phyloP scores from a whole-genome alignment of 129 eudicot genomes.

The Helichrysum umbraculigerum region DNA sequence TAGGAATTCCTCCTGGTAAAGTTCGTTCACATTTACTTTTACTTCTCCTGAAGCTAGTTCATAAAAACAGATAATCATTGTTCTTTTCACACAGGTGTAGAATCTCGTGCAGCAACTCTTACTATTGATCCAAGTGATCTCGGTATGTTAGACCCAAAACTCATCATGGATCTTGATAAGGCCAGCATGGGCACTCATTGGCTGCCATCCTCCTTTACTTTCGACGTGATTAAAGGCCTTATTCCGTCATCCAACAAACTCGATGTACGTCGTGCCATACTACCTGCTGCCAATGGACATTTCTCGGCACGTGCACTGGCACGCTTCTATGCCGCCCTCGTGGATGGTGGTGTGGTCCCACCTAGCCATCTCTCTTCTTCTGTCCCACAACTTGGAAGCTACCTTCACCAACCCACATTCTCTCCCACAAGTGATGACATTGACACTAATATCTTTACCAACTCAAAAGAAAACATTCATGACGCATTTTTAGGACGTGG shows the following conservation, averaged over 20 bases:
- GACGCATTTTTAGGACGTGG: conserved; percentile 79
- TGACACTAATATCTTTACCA: conserved; percentile 42
- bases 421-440: conserved; percentile 6
- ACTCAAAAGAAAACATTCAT: conserved; percentile 46
- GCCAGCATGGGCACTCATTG: conserved; percentile 3
- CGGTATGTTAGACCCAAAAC: conserved; percentile 29
- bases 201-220: conserved; percentile 62
- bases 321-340: conserved; percentile 80
- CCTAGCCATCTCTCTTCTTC: conserved; percentile 50
- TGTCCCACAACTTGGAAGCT: conserved; percentile 66
- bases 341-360: conserved; percentile 59
- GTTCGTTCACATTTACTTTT: not conserved
- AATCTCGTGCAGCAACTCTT: conserved; percentile 77
- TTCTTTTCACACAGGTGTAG: conserved; percentile 49
- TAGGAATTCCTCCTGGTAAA: conserved; percentile 83
- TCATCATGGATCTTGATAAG: conserved; percentile 9
- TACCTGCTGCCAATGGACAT: conserved; percentile 77
- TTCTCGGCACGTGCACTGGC: conserved; percentile 94
- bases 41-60: not conserved
- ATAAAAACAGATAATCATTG: not conserved
- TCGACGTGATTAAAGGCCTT: conserved; percentile 36
- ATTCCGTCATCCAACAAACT: conserved; percentile 63
- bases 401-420: conserved; percentile 64
- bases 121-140: conserved; percentile 60
- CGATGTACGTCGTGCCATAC: conserved; percentile 63